phyloP scores from a whole-genome alignment of 2,329 filamentous ascomycete species.

The Cladosporium velox region DNA sequence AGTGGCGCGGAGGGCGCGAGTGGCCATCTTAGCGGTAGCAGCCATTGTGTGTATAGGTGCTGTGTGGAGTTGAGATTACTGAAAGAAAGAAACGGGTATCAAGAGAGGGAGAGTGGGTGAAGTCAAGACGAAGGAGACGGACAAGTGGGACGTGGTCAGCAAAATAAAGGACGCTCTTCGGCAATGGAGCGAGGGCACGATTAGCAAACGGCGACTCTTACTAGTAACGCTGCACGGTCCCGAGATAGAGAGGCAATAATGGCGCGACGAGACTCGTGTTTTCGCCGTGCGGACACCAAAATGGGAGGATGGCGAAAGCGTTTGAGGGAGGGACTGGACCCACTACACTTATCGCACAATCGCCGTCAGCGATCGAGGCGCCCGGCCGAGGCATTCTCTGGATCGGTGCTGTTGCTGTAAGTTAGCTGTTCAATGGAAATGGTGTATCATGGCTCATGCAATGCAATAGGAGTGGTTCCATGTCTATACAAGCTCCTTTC shows the following conservation, averaged over 20 bases:
- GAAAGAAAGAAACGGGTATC: conserved; percentile 17
- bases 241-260: conserved; percentile 5
- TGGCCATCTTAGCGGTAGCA: conserved; percentile 41
- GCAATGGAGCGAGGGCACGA: conserved; percentile 9
- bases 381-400: neutral
- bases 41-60: conserved; percentile 37
- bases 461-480: neutral
- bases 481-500: neutral
- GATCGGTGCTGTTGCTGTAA: neutral
- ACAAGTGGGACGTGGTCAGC: conserved; percentile 14
- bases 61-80: conserved; percentile 10
- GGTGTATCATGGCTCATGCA: neutral
- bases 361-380: conserved; percentile 8
- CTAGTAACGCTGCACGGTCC: conserved; percentile 7
- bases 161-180: conserved; percentile 17
- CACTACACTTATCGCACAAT: conserved; percentile 20
- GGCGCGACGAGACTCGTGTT: neutral
- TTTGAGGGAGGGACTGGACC: conserved; percentile 8
- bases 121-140: neutral
- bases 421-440: neutral
- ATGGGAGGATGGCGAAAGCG: conserved; percentile 17
- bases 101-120: neutral
- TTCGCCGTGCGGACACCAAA: conserved; percentile 17
- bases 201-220: conserved; percentile 17
- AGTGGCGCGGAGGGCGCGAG: conserved; percentile 44